Evolutionary conservation across 768 basidiomycete species (phyloP), one percentile per base, ranked within the genome.

Genomic region (Leccinum disarticulatum): DNA sequence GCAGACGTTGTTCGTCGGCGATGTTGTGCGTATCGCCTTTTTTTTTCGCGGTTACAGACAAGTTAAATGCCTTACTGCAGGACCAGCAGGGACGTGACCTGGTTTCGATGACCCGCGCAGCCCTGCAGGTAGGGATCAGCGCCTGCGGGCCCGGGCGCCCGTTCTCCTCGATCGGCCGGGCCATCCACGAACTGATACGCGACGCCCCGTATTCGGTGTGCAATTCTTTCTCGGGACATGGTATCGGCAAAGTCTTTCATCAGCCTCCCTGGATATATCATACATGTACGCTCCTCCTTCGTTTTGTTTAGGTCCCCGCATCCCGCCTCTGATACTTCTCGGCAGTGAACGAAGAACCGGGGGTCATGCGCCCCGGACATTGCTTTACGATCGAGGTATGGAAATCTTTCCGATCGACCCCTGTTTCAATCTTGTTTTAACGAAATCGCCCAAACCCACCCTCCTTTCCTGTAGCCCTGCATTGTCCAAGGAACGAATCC

Each of bases 371-470:
- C 54, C 88, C 88, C 0, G 94, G 95, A 0, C 86, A 96, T 70
- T 93, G 92, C 68, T 96, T 97, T 67, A 96, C 95, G 0, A 94
- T 97, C 43, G 95, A 97, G 81, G 91, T 87, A 59, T 17, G 77
- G 55, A 38, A 15, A 38, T 17, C 15, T 38, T 38, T 38, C 36
- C 15, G 15, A 15, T 17, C 7, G 36, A 38, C 36, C 36, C 14
- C 36, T 38, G 36, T 7, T 8, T 38, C 36, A 8, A 14, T 38
- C 36, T 38, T 17, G 36, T 38, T 1, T 14, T 1, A 17, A 36
- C 0, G 36, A 38, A 38, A 38, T 7, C 36, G 15, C 15, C 2
- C 15, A 36, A 36, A 13, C 14, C 11, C 13, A 6, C 15, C 36
- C 7, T 17, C 36, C 25, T 19, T 15, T 36, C 35, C 35, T 3